Evolutionary conservation across 139 green algal species (phyloP).

Genomic region (Picochlorum sp.): DNA sequence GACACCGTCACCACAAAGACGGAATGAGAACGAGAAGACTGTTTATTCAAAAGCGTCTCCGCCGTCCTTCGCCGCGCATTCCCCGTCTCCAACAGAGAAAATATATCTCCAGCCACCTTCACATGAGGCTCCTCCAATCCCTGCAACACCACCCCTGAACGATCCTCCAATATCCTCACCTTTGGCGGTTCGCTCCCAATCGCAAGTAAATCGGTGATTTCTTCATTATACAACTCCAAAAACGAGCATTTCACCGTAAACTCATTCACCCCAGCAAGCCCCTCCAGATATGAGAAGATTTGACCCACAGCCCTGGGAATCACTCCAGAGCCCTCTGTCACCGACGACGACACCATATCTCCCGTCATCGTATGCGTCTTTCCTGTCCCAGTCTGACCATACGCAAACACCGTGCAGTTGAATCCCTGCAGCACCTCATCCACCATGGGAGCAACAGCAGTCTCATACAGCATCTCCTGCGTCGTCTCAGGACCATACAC

Average conservation of each 20-base stretch:
- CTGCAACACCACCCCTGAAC: conserved; percentile 72
- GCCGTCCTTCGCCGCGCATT: conserved; percentile 80
- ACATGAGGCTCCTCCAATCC: conserved; percentile 92
- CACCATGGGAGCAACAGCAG: conserved; percentile 83
- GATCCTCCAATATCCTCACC: conserved; percentile 73
- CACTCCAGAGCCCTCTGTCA: conserved; percentile 70
- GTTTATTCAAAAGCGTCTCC: conserved; percentile 96
- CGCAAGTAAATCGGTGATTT: conserved; percentile 92
- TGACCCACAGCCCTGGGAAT: conserved; percentile 92
- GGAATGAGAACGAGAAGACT: conserved; percentile 88
- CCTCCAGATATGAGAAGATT: conserved; percentile 86
- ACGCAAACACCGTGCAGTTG: conserved; percentile 89
- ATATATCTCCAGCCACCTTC: conserved; percentile 76
- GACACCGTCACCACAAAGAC: conserved; percentile 59
- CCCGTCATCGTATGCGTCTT: conserved; percentile 98
- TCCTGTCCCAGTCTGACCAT: conserved; percentile 91
- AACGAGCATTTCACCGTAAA: conserved; percentile 75
- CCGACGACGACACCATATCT: conserved; percentile 39
- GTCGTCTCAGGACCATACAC: conserved; percentile 74
- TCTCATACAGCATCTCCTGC: conserved; percentile 81
- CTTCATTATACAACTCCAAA: conserved; percentile 99
- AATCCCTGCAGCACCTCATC: conserved; percentile 89
- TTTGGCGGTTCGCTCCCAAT: conserved; percentile 29
- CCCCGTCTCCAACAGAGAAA: conserved; percentile 80
- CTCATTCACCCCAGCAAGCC: conserved; percentile 32